These are phyloP conservation scores for Priceomyces melissophilus DNA, from an alignment of 805 yeast genomes.

Conservation along the genomic window DNA sequence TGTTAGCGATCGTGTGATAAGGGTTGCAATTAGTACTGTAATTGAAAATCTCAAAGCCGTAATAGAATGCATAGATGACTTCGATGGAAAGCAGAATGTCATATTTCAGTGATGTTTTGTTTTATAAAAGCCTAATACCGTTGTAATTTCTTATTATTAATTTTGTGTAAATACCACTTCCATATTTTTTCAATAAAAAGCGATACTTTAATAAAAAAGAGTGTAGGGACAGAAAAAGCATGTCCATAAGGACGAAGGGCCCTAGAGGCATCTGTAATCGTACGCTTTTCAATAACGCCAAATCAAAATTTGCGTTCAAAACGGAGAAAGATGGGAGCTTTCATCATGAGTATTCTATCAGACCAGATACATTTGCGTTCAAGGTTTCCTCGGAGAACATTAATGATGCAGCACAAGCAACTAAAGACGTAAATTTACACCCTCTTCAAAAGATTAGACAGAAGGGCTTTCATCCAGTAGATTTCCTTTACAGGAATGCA, in stretches of 20 bases:
- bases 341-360: conserved; percentile 42
- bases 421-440: conserved; percentile 10
- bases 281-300: conserved; percentile 1
- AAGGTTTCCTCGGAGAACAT: conserved; percentile 24
- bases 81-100: conserved; percentile 39
- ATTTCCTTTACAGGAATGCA: conserved; percentile 35
- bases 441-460: conserved; percentile 20
- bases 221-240: no score
- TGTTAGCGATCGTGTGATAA: conserved; percentile 65
- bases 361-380: conserved; percentile 45
- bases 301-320: conserved; percentile 1
- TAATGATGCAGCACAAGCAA: not conserved
- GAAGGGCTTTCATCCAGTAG: conserved; percentile 21
- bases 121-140: not conserved
- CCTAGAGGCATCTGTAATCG: no score
- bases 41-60: conserved; percentile 74
- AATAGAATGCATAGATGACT: conserved; percentile 76
- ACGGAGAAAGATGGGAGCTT: conserved; percentile 12
- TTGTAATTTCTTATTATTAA: not conserved
- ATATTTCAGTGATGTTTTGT: conserved; percentile 7
- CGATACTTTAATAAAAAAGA: no score
- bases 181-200: no score
- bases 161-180: conserved; percentile 1
- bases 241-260: no score
- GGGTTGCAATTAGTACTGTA: conserved; percentile 82